phyloP scores from a whole-genome alignment of 192 early-diverging fungal genomes.

The Spinellus fusiger region DNA sequence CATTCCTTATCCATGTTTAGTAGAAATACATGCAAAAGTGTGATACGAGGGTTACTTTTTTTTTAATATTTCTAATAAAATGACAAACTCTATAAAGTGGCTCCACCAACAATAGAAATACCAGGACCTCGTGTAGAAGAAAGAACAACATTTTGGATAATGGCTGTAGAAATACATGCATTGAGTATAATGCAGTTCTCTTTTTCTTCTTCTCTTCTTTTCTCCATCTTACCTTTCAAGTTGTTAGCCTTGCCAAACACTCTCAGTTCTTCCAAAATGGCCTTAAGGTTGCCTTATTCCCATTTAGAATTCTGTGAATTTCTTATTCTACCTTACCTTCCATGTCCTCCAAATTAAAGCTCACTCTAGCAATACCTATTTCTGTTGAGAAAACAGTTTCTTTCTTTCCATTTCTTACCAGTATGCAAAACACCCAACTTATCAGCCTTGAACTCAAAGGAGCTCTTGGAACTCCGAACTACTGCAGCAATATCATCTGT shows the following conservation, averaged over 20 bases:
- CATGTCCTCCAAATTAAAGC: constrained; percentile 13
- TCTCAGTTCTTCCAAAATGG: constrained; percentile 56
- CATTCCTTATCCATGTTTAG: too few species aligned
- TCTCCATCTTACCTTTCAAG: constrained; percentile 37
- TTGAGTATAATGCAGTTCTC: not conserved
- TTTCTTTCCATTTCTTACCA: constrained; percentile 20
- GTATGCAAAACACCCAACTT: constrained; percentile 66
- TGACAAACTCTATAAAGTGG: constrained; percentile 22
- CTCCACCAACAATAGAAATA: constrained; percentile 50
- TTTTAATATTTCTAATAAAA: too few species aligned
- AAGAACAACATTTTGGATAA: constrained; percentile 56
- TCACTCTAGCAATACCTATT: constrained; percentile 37
- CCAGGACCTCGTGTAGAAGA: constrained; percentile 69
- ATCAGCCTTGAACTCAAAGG: constrained; percentile 74
- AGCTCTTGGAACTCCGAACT: constrained; percentile 57
- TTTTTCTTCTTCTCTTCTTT: not conserved
- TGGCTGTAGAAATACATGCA: constrained; percentile 20
- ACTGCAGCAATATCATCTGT: constrained; percentile 66
- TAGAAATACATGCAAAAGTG: too few species aligned
- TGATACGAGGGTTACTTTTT: too few species aligned
- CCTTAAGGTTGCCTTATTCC: constrained; percentile 39
- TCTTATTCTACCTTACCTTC: not conserved
- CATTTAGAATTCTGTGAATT: not conserved
- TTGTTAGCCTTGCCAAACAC: constrained; percentile 48
- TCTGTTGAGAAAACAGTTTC: not conserved